Conservation (phyloP, 2,329 filamentous ascomycete genomes). For the Ophiostoma ips region DNA sequence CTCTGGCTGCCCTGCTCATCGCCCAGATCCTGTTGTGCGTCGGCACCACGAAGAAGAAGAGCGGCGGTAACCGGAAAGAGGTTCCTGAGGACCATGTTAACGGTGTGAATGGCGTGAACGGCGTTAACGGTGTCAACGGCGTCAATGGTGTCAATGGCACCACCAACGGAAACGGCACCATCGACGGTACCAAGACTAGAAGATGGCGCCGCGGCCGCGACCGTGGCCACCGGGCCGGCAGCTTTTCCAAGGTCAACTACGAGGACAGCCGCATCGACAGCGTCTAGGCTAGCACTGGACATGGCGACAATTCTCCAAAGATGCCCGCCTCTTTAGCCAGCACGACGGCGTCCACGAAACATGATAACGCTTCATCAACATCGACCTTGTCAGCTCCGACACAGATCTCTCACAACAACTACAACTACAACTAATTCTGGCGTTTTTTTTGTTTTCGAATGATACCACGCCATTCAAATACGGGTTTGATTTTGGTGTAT, state of each 20-base stretch:
- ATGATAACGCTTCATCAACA: too few relatives aligned
- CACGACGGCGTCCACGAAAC: background rate
- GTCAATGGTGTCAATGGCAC: background rate
- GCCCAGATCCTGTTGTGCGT: slow-evolving; percentile 54
- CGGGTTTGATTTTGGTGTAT: background rate
- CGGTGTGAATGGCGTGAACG: background rate
- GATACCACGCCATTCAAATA: background rate
- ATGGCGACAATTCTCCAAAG: background rate
- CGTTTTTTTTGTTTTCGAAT: background rate
- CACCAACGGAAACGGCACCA: background rate
- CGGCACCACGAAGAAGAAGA: slow-evolving; percentile 30
- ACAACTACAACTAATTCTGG: background rate
- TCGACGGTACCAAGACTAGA: slow-evolving; percentile 1
- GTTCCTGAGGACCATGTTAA: background rate
- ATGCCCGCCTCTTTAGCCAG: background rate
- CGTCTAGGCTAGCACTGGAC: slow-evolving; percentile 1
- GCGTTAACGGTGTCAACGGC: background rate
- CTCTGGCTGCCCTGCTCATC: slow-evolving; percentile 51
- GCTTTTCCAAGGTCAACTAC: slow-evolving; percentile 13
- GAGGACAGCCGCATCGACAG: slow-evolving; percentile 10
- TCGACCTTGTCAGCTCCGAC: too few relatives aligned
- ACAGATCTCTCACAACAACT: background rate
- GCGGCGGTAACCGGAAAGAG: background rate
- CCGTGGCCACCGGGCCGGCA: slow-evolving; percentile 5
- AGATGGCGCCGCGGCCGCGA: background rate